These are phyloP conservation scores for Tetrahymena borealis DNA, from an alignment of 73 alveolate genomes.

Conservation along the genomic window DNA sequence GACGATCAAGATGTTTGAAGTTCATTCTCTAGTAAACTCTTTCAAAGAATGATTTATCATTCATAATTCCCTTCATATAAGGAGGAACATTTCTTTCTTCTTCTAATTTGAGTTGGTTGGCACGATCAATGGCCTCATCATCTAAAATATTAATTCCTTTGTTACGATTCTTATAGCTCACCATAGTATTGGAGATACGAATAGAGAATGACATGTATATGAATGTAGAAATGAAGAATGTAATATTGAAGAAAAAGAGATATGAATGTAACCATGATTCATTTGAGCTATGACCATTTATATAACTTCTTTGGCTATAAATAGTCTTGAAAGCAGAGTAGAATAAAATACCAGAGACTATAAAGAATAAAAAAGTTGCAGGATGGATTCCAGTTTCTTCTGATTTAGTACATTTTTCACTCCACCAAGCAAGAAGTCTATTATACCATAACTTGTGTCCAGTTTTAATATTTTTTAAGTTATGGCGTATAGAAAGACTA, in stretches of 20 bases:
- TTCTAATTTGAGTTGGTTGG: background rate
- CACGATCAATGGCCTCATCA: background rate
- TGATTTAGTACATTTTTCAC: background rate
- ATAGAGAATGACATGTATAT: background rate
- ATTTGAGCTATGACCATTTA: too few relatives aligned
- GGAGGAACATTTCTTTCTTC: background rate
- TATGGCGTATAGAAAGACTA: background rate
- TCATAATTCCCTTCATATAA: background rate
- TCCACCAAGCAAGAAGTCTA: background rate
- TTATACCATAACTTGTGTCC: background rate
- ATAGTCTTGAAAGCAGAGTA: background rate
- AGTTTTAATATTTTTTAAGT: background rate
- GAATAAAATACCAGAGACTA: background rate
- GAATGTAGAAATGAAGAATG: background rate
- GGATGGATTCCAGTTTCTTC: background rate
- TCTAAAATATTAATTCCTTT: background rate
- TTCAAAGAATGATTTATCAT: background rate
- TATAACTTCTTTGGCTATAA: background rate
- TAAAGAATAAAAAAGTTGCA: background rate
- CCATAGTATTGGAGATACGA: background rate
- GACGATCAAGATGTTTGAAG: background rate
- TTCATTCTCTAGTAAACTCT: background rate
- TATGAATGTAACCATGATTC: background rate
- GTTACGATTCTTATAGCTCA: background rate
- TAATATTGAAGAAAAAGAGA: background rate